These are phyloP conservation scores for Pseudogymnoascus sp. DNA, from an alignment of 2,329 filamentous ascomycete species.

Conservation along the genomic window DNA sequence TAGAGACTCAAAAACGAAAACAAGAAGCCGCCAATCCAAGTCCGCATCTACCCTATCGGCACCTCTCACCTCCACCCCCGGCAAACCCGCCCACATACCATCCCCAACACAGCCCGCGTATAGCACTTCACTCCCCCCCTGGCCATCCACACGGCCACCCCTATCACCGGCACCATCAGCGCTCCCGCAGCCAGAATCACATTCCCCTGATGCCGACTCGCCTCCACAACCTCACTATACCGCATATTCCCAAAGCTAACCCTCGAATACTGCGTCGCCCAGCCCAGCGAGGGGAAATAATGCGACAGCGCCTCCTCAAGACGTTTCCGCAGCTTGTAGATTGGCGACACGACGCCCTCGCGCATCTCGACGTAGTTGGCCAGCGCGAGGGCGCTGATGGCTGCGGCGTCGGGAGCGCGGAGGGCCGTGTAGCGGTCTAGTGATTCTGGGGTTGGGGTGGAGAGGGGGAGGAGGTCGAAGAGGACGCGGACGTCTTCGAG, in stretches of 20 bases:
- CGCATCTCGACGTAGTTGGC: conserved; percentile 95
- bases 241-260: conserved; percentile 91
- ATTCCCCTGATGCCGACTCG: conserved; percentile 61
- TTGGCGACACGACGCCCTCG: conserved; percentile 66
- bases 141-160: background rate
- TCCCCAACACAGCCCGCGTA: background rate
- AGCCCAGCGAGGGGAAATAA: conserved; percentile 70
- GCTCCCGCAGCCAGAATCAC: conserved; percentile 35
- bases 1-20: background rate
- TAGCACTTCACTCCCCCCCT: background rate
- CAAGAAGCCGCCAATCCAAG: background rate
- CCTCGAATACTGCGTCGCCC: conserved; percentile 85
- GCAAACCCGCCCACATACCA: background rate
- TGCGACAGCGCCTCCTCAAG: conserved; percentile 78
- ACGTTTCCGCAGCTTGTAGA: conserved; percentile 75
- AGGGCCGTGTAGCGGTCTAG: conserved; percentile 68
- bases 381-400: conserved; percentile 87
- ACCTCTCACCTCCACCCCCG: background rate
- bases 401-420: conserved; percentile 70
- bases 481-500: conserved; percentile 89
- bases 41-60: background rate
- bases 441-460: conserved; percentile 56
- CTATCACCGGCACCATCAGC: conserved; percentile 8
- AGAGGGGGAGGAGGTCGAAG: conserved; percentile 59
- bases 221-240: conserved; percentile 73